A percentile compares a stretch with the other conserved stretches of the same genome.
Conservation (phyloP, 306 rosid genomes). For the Oemleria cerasiformis region DNA sequence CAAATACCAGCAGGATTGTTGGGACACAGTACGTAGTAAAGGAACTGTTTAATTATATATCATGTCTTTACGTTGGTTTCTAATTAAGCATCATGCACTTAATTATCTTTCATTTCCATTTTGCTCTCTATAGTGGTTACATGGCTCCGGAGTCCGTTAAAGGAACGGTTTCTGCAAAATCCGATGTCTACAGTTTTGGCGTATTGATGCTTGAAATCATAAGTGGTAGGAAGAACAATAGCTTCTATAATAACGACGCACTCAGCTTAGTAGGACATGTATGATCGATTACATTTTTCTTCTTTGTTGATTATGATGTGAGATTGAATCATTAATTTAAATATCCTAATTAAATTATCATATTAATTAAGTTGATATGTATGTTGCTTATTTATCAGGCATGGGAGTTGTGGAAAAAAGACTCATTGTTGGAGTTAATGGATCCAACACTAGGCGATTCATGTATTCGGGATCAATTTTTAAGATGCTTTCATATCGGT, state of each 20-base stretch:
- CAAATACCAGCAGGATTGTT: conserved; percentile 16
- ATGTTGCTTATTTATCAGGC: not conserved
- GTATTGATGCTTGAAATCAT: conserved; percentile 9
- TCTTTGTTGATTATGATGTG: not conserved
- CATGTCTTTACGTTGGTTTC: too few species aligned
- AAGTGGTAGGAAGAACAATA: conserved; percentile 9
- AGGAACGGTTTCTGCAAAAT: not conserved
- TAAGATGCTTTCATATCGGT: conserved; percentile 23
- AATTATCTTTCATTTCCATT: not conserved
- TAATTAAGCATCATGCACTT: too few species aligned
- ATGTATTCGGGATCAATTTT: conserved; percentile 8
- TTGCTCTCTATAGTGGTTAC: conserved; percentile 18
- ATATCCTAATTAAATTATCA: too few species aligned
- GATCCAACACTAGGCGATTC: conserved; percentile 19
- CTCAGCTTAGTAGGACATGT: conserved; percentile 19
- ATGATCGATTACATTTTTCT: not conserved
- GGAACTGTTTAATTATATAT: too few species aligned
- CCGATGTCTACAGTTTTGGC: conserved; percentile 2
- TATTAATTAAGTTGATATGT: not conserved
- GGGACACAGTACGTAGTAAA: conserved; percentile 31
- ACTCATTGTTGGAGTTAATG: not conserved
- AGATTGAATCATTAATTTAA: too few species aligned
- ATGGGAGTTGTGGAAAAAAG: conserved; percentile 30
- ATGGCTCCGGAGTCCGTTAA: conserved; percentile 18
- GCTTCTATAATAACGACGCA: conserved; percentile 2